Conservation (phyloP, 345 rosid genomes). For the Raphanus raphanistrum region DNA sequence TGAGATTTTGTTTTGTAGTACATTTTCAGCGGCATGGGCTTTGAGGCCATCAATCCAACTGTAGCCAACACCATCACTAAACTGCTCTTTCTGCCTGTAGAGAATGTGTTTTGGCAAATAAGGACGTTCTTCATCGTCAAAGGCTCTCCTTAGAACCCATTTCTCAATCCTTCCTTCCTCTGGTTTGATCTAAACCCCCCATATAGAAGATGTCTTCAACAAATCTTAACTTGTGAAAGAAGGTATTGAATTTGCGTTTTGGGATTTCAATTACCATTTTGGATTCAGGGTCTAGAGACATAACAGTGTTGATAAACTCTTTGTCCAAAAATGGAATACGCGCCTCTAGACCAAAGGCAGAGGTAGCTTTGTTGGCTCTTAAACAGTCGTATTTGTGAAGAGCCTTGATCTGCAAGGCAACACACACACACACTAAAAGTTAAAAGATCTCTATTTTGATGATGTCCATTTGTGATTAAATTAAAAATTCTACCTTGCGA, state of each 20-base stretch:
- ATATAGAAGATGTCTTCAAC: neutral
- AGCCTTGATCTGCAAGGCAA: constrained; percentile 70
- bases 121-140: constrained; percentile 80
- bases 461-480: neutral
- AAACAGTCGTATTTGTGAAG: constrained; percentile 86
- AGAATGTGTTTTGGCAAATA: constrained; percentile 92
- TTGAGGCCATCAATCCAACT: constrained; percentile 98
- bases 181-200: constrained; percentile 52
- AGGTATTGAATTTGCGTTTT: neutral
- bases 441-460: neutral
- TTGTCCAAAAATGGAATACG: constrained; percentile 94
- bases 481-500: constrained; percentile 55
- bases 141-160: constrained; percentile 84
- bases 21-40: constrained; percentile 73
- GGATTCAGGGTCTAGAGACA: constrained; percentile 83
- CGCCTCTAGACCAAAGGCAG: constrained; percentile 95
- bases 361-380: constrained; percentile 93
- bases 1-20: constrained; percentile 24
- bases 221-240: neutral
- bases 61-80: constrained; percentile 95
- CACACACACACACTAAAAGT: neutral
- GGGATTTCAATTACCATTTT: constrained; percentile 57
- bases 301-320: constrained; percentile 73
- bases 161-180: constrained; percentile 77
- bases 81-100: constrained; percentile 95